Evolutionary conservation across 1,284 basidiomycete genomes (phyloP), one percentile per base, ranked within the genome.

Genomic region (Schizopora paradoxa): DNA sequence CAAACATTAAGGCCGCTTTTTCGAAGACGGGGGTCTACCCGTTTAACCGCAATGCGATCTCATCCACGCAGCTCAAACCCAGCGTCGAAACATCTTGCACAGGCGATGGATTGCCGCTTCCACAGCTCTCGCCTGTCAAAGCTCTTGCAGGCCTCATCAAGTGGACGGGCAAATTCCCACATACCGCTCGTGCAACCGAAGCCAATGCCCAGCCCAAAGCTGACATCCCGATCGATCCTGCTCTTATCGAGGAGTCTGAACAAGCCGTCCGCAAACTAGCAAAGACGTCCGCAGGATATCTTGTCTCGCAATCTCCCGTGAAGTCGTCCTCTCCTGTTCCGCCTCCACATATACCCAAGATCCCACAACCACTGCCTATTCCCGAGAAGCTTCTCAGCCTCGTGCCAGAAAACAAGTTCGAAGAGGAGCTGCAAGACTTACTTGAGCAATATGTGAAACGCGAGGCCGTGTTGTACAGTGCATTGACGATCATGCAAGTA

Each of bases 1-100:
- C 14, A 28, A 41, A 41, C 31, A 41, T 41, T n/a, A 18, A 25
- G 7, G 31, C 18, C 18, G 39, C 39, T 27, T 41, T 41, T 14
- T 23, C 39, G 31, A 28, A 29, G 14, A 41, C 39, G 19, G 26
- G 39, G 10, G 27, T 41, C 21, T 41, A 27, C 21, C 39, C 39
- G 31, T 41, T 27, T n/a, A 41, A 41, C 31, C 39, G 25, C 13
- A 28, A 26, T 2, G 14, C 21, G 5, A 27, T 41, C 21, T 2
- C n/a, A 25, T 14, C 39, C 5, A 11, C n/a, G 19, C 3, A 14
- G 3, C 19, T 41, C 11, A 41, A 41, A 18, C 39, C 39, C 3
- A 41, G 39, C 19, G 31, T 41, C 8, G 39, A 41, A 19, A 11
- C 39, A 16, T 41, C 39, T 14, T 14, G 5, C 10, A 41, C 22